Conservation (phyloP, 768 basidiomycete species). For the Mycena chlorophos region DNA sequence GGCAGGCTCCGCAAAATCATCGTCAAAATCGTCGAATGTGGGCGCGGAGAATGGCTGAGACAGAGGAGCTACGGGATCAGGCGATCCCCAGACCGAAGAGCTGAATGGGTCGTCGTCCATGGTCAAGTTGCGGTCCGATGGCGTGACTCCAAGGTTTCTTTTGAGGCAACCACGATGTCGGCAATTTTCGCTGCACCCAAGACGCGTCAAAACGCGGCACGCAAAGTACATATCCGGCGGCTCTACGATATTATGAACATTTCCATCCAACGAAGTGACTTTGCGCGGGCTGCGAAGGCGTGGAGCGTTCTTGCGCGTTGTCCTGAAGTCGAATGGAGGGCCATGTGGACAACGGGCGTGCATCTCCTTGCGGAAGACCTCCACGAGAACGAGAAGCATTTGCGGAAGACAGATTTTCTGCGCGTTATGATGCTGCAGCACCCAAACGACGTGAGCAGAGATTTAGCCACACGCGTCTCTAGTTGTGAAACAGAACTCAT, state of each 20-base stretch:
- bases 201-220: neutral
- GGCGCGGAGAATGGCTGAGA: slow-evolving; percentile 24
- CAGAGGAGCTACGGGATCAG: slow-evolving; percentile 37
- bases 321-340: slow-evolving; percentile 74
- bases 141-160: no score
- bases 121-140: no score
- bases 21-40: slow-evolving; percentile 58
- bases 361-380: slow-evolving; percentile 46
- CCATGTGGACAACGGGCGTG: slow-evolving; percentile 70
- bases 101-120: slow-evolving; percentile 63
- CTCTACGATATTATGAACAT: slow-evolving; percentile 75
- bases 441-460: slow-evolving; percentile 57
- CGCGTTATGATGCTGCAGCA: slow-evolving; percentile 70
- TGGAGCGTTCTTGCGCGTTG: slow-evolving; percentile 78
- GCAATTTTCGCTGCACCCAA: neutral
- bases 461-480: neutral
- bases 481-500: slow-evolving; percentile 5
- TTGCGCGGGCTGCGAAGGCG: slow-evolving; percentile 60
- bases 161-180: no score
- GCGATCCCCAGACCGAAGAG: slow-evolving; percentile 70
- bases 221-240: slow-evolving; percentile 68
- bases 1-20: slow-evolving; percentile 48
- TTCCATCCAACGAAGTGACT: slow-evolving; percentile 66
- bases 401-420: slow-evolving; percentile 57
- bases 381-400: slow-evolving; percentile 28